Percentiles rank a stretch among this genome's conserved stretches.
Conservation (phyloP, 164 flowering plant genomes). For the Nymphaea thermarum region DNA sequence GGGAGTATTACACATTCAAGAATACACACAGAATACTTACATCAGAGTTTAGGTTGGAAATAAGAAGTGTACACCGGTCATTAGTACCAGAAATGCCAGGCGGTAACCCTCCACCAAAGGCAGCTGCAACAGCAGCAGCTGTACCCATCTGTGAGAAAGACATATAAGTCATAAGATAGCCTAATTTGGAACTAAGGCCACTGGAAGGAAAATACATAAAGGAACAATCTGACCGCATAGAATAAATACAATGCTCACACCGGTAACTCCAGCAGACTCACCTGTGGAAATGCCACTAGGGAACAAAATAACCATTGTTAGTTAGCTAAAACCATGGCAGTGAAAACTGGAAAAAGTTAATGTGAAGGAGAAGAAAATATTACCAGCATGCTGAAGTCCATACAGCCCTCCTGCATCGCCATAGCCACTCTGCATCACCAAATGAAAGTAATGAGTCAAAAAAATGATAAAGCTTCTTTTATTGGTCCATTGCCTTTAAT, state of each 20-base stretch:
- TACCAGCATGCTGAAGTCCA: conserved; percentile 35
- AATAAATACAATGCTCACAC: not conserved
- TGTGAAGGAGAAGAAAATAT: not conserved
- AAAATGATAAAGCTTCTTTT: too few relatives aligned
- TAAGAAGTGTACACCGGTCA: conserved; percentile 87
- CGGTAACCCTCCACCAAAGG: conserved; percentile 91
- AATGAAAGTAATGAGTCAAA: not conserved
- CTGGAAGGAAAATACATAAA: not conserved
- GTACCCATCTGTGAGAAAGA: conserved; percentile 55
- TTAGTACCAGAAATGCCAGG: conserved; percentile 94
- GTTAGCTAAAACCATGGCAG: conserved; percentile 5
- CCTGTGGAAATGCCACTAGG: conserved; percentile 92
- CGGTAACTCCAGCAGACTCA: conserved; percentile 22
- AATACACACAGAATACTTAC: conserved; percentile 29
- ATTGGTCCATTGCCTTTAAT: too few relatives aligned
- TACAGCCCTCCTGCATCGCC: conserved; percentile 64
- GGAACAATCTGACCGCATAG: not conserved
- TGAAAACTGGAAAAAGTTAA: not conserved
- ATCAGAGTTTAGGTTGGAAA: conserved; percentile 78
- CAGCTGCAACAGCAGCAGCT: conserved; percentile 83
- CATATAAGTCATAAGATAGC: not conserved
- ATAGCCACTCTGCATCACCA: conserved; percentile 45
- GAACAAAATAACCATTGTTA: conserved; percentile 11
- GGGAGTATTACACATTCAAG: too few relatives aligned
- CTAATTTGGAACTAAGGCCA: too few relatives aligned